These are phyloP conservation scores for Hirschfeldia incana DNA, from an alignment of 345 rosid species.

Conservation along the genomic window DNA sequence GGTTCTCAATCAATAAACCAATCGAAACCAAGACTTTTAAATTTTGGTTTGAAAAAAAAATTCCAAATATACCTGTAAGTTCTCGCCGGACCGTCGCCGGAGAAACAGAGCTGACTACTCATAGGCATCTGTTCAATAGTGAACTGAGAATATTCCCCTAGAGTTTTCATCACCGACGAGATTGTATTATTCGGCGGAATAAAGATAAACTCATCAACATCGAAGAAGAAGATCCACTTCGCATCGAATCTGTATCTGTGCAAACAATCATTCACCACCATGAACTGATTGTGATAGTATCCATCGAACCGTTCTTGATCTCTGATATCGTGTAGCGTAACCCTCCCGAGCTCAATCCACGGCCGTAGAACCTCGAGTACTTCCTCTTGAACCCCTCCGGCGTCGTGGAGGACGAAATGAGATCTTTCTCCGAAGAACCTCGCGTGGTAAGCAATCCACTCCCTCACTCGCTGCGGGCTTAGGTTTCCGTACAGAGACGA, in stretches of 20 bases:
- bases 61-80: conserved; percentile 54
- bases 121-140: conserved; percentile 91
- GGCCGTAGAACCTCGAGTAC: conserved; percentile 78
- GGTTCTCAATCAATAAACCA: background rate
- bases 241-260: conserved; percentile 73
- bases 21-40: background rate
- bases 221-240: conserved; percentile 90
- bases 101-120: conserved; percentile 70
- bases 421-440: conserved; percentile 70
- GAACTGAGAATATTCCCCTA: conserved; percentile 62
- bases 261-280: conserved; percentile 91
- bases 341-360: conserved; percentile 88
- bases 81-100: conserved; percentile 57
- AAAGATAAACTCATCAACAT: conserved; percentile 76
- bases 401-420: conserved; percentile 87
- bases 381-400: conserved; percentile 78
- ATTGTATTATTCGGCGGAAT: conserved; percentile 56
- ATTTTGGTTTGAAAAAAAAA: background rate
- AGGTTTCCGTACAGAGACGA: conserved; percentile 73
- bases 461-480: conserved; percentile 81
- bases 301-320: conserved; percentile 93
- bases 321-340: conserved; percentile 67
- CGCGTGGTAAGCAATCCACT: conserved; percentile 87
- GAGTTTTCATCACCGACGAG: conserved; percentile 61
- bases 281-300: conserved; percentile 87